These are phyloP conservation scores for Apophysomyces elegans DNA, from an alignment of 371 early-diverging fungal species.

Conservation along the genomic window DNA sequence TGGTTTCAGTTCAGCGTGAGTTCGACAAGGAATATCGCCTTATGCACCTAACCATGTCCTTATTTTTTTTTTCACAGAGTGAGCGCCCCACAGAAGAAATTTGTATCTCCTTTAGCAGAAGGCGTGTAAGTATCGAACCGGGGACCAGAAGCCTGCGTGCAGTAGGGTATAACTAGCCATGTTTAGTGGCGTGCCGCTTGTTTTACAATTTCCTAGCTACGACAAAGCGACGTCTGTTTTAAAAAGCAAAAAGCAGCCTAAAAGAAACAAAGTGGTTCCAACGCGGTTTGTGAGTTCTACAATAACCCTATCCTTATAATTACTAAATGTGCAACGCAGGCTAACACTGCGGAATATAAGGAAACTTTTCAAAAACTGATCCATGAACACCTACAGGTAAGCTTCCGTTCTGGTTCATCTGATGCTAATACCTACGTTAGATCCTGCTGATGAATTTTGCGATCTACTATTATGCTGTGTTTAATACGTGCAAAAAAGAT, in stretches of 20 bases:
- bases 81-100: not conserved
- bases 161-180: no score
- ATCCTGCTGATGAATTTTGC: constrained; percentile 41
- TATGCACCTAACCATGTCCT: no score
- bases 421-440: constrained; percentile 16
- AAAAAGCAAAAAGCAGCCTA: constrained; percentile 16
- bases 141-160: not conserved
- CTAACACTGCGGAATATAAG: constrained; percentile 44
- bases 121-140: constrained; percentile 17
- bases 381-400: constrained; percentile 60
- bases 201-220: constrained; percentile 20
- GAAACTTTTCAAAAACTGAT: constrained; percentile 53
- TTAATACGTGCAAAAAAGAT: constrained; percentile 28
- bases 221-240: constrained; percentile 16
- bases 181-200: constrained; percentile 18
- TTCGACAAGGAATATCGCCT: no score
- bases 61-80: no score
- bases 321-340: constrained; percentile 18
- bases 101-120: constrained; percentile 14
- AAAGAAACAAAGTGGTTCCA: constrained; percentile 19
- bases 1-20: not conserved
- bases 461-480: constrained; percentile 32
- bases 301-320: not conserved
- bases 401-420: not conserved
- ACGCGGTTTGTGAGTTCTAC: constrained; percentile 22